A percentile compares a stretch with the other conserved stretches of the same genome.
Evolutionary conservation across 495 filamentous ascomycete genomes (phyloP).

Genomic region (Pseudoneurospora amorphoporcata): DNA sequence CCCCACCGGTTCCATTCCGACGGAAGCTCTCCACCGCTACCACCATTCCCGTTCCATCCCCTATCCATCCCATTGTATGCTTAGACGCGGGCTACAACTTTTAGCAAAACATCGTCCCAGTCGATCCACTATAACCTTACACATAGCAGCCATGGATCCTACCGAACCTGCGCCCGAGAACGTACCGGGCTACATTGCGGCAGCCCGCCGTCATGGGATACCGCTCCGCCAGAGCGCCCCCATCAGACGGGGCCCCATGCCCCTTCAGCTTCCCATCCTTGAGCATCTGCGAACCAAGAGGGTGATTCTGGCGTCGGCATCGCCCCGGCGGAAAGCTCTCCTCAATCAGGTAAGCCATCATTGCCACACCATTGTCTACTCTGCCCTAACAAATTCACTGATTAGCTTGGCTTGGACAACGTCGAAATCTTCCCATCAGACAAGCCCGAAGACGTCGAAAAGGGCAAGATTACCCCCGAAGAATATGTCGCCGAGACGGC

Average conservation of each 20-base stretch:
- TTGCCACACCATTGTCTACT: background rate
- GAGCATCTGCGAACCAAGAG: constrained; percentile 59
- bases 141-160: constrained; percentile 17
- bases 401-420: constrained; percentile 57
- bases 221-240: constrained; percentile 23
- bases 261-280: constrained; percentile 70
- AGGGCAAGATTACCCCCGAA: constrained; percentile 61
- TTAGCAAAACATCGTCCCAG: background rate
- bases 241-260: constrained; percentile 32
- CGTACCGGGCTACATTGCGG: constrained; percentile 34
- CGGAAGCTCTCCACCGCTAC: background rate
- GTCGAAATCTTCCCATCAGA: constrained; percentile 74
- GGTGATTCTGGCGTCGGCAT: constrained; percentile 79
- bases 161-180: constrained; percentile 26
- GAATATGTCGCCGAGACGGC: constrained; percentile 89
- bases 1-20: background rate
- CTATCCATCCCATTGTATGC: background rate
- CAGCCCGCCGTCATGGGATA: constrained; percentile 29
- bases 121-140: background rate
- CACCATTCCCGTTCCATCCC: background rate
- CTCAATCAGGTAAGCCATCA: constrained; percentile 45
- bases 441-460: constrained; percentile 72
- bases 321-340: constrained; percentile 72
- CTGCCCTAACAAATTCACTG: background rate
- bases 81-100: background rate